Conservation (phyloP, 305 asterid species). For the Fraxinus dipetala region DNA sequence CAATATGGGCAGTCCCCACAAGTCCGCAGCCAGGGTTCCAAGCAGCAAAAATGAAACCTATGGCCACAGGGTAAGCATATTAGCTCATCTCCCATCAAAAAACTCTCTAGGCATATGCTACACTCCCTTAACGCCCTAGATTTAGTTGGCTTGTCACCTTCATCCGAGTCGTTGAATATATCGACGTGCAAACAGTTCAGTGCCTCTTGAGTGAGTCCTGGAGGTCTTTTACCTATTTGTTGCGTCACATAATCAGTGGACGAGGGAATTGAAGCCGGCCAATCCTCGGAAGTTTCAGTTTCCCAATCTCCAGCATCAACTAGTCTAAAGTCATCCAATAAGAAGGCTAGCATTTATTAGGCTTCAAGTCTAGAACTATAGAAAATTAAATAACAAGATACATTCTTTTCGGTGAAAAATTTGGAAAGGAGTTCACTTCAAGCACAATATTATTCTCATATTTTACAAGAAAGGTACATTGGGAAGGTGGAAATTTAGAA, state of each 20-base stretch:
- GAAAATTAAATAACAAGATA: not conserved
- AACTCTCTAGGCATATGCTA: slow-evolving; percentile 87
- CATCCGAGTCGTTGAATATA: slow-evolving; percentile 31
- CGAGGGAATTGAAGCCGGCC: slow-evolving; percentile 35
- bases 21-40: slow-evolving; percentile 69
- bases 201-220: slow-evolving; percentile 64
- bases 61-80: slow-evolving; percentile 59
- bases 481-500: not conserved
- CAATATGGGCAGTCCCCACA: slow-evolving; percentile 95
- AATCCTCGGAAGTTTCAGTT: slow-evolving; percentile 46
- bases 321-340: slow-evolving; percentile 37
- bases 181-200: slow-evolving; percentile 42
- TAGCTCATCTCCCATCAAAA: slow-evolving; percentile 61
- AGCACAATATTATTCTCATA: not conserved
- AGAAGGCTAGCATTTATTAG: not conserved
- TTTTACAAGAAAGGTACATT: not conserved
- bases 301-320: slow-evolving; percentile 62
- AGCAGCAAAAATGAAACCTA: slow-evolving; percentile 66
- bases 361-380: not conserved
- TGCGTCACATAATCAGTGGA: slow-evolving; percentile 23
- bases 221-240: slow-evolving; percentile 41
- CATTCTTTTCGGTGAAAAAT: not conserved
- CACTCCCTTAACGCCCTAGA: slow-evolving; percentile 31
- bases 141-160: slow-evolving; percentile 26
- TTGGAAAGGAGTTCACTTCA: not conserved